Base-by-base conservation (phyloP, 1,284 basidiomycete species). In the Apiotrichum akiyoshidainum region DNA sequence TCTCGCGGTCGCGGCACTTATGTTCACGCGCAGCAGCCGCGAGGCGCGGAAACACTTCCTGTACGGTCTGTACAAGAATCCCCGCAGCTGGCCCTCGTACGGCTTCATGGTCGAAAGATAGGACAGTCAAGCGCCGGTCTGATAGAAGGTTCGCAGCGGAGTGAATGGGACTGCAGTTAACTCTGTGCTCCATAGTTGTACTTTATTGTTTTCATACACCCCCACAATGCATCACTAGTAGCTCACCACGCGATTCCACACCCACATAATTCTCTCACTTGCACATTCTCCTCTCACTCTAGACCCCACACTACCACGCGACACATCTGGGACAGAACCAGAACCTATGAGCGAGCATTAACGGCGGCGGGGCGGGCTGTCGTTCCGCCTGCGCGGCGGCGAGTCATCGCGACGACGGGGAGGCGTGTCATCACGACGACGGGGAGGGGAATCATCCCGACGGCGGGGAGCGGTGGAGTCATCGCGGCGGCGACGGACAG, bases 381-480 rank as follows among this genome's bases (percentile, higher is more conserved):
- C 55, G 37, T 54, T 51, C 21, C 60, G 51, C 19, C 64, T 60
- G n/a, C 57, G 57, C 11, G 68, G 59, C 14, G 64, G 63, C 39
- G 48, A 37, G 22, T 39, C 48, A 11, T 37, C 37, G 37, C 37
- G 64, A 61, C 41, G 65, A 60, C 5, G 51, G 55, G 5, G 54
- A 50, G 52, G 55, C 11, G 54, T 46, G 47, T 55, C 58, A 39
- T 49, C 54, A 26, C 64, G 58, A 17, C 59, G 54, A 16, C 59
- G 58, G 5, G 59, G 54, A 19, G 59, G 67, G 33, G 65, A 60
- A 17, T 52, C 58, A 47, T 60, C 48, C 31, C 67, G 41, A 39
- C 59, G 55, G 19, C 61, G 64, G 12, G 58, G 57, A 4, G 67
- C 67, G 19, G 54, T 54, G 14, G 63, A 55, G 51, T 54, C 51